A percentile compares a stretch with the other conserved stretches of the same genome.
phyloP scores from a whole-genome alignment of 116 monocot species.

The Thalassia testudinum region DNA sequence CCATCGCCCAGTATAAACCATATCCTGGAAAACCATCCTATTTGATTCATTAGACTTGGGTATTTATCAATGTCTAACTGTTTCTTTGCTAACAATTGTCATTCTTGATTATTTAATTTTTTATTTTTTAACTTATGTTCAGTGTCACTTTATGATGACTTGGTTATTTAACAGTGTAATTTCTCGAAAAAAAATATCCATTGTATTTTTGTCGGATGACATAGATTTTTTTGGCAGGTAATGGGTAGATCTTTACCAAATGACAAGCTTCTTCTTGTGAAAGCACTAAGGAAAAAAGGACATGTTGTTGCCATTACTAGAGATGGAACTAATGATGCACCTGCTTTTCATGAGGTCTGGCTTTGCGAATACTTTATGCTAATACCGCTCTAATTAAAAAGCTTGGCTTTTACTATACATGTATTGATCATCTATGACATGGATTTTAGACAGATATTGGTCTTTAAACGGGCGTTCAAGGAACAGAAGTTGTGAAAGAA shows the following conservation, averaged over 20 bases:
- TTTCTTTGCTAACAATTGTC: too few species aligned
- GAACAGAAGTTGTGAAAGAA: constrained; percentile 97
- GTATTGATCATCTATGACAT: neutral
- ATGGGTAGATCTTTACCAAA: constrained; percentile 99
- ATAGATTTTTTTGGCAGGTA: constrained; percentile 25
- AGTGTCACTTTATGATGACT: neutral
- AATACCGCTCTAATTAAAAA: too few species aligned
- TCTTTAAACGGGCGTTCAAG: constrained; percentile 86
- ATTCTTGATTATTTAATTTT: too few species aligned
- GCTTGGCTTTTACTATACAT: too few species aligned
- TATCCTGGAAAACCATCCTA: too few species aligned
- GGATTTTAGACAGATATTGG: constrained; percentile 77
- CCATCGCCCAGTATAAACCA: too few species aligned
- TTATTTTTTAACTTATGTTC: too few species aligned
- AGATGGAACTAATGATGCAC: constrained; percentile 99
- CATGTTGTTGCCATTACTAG: constrained; percentile 98
- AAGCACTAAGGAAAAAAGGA: constrained; percentile 74
- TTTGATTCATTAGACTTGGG: too few species aligned
- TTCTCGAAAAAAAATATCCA: neutral
- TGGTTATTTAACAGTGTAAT: neutral
- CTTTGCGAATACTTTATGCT: neutral
- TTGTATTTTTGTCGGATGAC: neutral
- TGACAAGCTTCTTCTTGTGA: constrained; percentile 93
- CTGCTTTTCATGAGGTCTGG: constrained; percentile 86
- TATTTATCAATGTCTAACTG: too few species aligned